Base-by-base conservation (phyloP, 352 stramenopile genomes). In the Globisporangium viniferum region DNA sequence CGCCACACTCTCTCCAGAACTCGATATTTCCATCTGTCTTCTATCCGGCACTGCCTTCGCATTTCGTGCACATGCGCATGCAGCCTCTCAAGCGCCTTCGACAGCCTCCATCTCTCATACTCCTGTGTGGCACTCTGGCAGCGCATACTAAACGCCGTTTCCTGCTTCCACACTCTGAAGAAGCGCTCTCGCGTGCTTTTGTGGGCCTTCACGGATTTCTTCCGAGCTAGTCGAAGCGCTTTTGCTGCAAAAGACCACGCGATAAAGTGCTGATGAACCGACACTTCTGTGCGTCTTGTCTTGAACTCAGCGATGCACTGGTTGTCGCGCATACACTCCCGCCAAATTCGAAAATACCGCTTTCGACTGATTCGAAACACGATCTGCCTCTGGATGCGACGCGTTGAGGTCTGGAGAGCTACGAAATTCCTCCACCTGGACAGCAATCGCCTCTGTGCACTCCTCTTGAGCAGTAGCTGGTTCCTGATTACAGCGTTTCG, bases 241-340 rank as follows among this genome's bases (percentile, higher is more conserved):
- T 48, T 70, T 8, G 27, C 60, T 48, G 41, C 29, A 39, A 24
- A 6, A 41, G 46, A 51, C 78, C 78, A 86, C 0, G 63, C 70
- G 36, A 31, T 6, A 59, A 82, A 71, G 56, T 86, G 72, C 6
- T 27, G 2, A 24, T 3, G 54, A 9, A 54, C 4, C 20, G 29
- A 29, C 0, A 24, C 8, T 9, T 5, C 1, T 15, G 8, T 14
- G 0, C 31, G 24, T 2, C 18, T 48, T 4, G 8, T 20, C 14
- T 33, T 35, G n/a, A 66, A 29, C 58, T 44, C 35, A 9, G 49
- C 49, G 36, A 70, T 62, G 22, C 49, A 53, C 24, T 18, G 48
- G 41, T 8, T 61, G 12, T 60, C 48, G 7, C 27, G 51, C 18
- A 61, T 18, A 24, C 53, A 72, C n/a, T 44, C 35, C 4, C 41